Conservation (phyloP, 345 rosid species). For the Tarenaya hassleriana region DNA sequence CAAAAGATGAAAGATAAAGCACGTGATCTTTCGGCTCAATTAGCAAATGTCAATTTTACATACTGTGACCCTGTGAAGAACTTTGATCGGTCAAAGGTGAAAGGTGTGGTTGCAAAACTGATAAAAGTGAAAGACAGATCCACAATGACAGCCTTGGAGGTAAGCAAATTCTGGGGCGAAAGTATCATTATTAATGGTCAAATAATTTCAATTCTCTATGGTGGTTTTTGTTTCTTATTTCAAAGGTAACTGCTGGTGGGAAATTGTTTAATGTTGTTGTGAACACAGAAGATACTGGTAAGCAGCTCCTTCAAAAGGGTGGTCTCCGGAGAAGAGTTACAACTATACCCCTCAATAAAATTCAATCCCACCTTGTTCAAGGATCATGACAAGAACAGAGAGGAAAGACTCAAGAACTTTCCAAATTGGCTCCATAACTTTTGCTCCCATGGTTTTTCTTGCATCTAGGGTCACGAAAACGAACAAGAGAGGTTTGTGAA, state of each 20-base stretch:
- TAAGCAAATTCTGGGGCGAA: constrained; percentile 26
- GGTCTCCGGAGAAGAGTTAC: constrained; percentile 88
- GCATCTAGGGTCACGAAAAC: constrained; percentile 56
- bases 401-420: too few species aligned
- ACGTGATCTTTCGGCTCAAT: constrained; percentile 58
- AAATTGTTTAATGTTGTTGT: constrained; percentile 86
- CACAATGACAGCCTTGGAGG: constrained; percentile 94
- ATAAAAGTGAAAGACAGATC: constrained; percentile 76
- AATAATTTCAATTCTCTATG: constrained; percentile 3
- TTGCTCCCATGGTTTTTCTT: constrained; percentile 21
- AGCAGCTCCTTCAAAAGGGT: constrained; percentile 90
- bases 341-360: constrained; percentile 79
- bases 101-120: constrained; percentile 93
- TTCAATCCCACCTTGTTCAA: constrained; percentile 35
- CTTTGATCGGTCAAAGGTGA: constrained; percentile 89
- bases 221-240: constrained; percentile 19
- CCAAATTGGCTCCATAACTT: constrained; percentile 9
- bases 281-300: constrained; percentile 87
- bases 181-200: constrained; percentile 14
- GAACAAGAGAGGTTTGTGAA: constrained; percentile 70
- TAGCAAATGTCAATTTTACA: constrained; percentile 77
- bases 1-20: constrained; percentile 77
- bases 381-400: neutral
- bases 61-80: constrained; percentile 78
- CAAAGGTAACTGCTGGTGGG: constrained; percentile 92